Conservation (phyloP, 768 basidiomycete genomes). For the Glaciozyma antarctica region DNA sequence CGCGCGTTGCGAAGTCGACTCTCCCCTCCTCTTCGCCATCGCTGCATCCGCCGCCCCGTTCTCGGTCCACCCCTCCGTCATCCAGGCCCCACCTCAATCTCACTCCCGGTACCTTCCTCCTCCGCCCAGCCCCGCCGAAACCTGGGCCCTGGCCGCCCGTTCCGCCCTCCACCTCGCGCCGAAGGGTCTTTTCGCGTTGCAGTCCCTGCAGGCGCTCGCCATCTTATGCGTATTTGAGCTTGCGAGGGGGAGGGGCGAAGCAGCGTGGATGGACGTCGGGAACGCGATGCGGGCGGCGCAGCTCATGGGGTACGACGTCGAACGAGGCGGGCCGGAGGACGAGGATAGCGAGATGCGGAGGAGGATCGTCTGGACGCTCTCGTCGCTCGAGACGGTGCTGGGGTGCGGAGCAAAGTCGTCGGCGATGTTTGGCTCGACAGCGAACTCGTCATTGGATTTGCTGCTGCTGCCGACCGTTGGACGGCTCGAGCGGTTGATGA, state of each 20-base stretch:
- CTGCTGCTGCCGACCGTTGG: neutral
- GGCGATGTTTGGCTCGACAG: neutral
- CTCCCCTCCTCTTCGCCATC: conserved; percentile 2
- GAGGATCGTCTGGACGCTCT: neutral
- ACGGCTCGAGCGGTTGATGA: too few relatives aligned
- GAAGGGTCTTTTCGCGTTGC: neutral
- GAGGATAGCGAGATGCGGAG: neutral
- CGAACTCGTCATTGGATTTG: neutral
- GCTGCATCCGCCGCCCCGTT: neutral
- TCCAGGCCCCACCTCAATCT: neutral
- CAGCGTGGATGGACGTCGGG: neutral
- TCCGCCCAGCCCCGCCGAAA: neutral
- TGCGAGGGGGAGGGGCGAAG: neutral
- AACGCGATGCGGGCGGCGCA: neutral
- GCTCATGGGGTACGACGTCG: neutral
- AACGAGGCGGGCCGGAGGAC: neutral
- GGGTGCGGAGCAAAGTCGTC: neutral
- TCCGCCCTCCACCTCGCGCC: too few relatives aligned
- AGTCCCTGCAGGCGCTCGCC: neutral
- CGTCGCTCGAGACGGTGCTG: neutral
- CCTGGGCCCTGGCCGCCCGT: too few relatives aligned
- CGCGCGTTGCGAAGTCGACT: neutral
- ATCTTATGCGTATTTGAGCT: neutral
- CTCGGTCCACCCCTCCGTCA: neutral
- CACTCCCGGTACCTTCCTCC: neutral